These are phyloP conservation scores for Pseudogymnoascus sp. DNA, from an alignment of 2,329 filamentous ascomycete species.

Conservation along the genomic window DNA sequence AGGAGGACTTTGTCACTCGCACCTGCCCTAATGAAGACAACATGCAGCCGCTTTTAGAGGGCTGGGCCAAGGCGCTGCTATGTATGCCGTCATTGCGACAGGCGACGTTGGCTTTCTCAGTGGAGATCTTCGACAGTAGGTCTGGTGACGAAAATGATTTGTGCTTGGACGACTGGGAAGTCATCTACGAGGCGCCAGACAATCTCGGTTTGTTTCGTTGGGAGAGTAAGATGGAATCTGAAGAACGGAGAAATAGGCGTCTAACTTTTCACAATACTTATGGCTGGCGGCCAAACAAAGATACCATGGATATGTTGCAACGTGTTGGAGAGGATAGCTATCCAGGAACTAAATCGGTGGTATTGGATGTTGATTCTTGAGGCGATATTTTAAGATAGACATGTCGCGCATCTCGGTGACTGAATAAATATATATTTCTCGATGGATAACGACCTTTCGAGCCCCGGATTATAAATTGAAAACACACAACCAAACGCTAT, in stretches of 20 bases:
- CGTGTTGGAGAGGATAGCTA: not conserved
- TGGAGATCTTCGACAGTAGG: not conserved
- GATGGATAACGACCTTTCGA: not conserved
- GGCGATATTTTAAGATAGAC: not conserved
- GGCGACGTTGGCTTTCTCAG: not conserved
- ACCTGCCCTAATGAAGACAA: not conserved
- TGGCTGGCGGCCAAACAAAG: not conserved
- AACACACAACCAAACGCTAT: not conserved
- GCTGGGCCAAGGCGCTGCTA: not conserved
- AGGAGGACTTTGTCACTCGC: not conserved
- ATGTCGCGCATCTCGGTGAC: not conserved
- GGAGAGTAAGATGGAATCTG: too few species aligned
- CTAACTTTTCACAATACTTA: not conserved
- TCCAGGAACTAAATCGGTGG: not conserved
- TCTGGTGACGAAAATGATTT: not conserved
- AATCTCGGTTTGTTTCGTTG: too few species aligned
- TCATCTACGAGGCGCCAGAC: not conserved
- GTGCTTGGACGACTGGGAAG: not conserved
- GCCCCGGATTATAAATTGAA: not conserved
- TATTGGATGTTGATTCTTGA: not conserved
- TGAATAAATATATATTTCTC: not conserved
- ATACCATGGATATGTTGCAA: not conserved
- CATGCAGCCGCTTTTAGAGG: not conserved
- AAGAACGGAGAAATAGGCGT: not conserved
- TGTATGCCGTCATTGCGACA: not conserved